Evolutionary conservation across 805 yeast species (phyloP).

Genomic region (Spathaspora gorwiae): DNA sequence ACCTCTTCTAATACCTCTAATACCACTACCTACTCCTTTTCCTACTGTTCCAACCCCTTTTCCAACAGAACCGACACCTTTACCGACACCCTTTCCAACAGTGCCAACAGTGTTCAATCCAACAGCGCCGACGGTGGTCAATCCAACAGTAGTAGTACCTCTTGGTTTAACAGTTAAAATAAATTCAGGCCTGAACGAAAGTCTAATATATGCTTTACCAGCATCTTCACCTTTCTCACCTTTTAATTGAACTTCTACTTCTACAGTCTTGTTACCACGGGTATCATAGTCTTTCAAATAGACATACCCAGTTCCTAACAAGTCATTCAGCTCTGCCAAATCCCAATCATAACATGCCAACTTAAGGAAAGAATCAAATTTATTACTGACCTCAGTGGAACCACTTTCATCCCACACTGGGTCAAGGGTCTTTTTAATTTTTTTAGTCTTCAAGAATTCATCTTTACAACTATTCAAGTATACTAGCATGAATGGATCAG

Average conservation of each 20-base stretch:
- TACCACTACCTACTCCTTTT: slow-evolving; percentile 16
- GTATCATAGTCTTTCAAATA: slow-evolving; percentile 43
- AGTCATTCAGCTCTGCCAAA: slow-evolving; percentile 83
- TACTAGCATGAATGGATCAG: slow-evolving; percentile 84
- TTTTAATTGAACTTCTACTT: slow-evolving; percentile 48
- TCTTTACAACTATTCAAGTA: slow-evolving; percentile 60
- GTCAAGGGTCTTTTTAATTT: slow-evolving; percentile 77
- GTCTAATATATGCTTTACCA: slow-evolving; percentile 59
- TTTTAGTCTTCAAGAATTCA: slow-evolving; percentile 66
- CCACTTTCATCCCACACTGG: slow-evolving; percentile 86
- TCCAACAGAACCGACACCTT: slow-evolving; percentile 39
- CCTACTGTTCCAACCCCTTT: slow-evolving; percentile 33
- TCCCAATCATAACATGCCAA: slow-evolving; percentile 85
- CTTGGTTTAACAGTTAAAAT: slow-evolving; percentile 43
- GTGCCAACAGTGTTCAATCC: too few species aligned
- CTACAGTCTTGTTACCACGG: slow-evolving; percentile 45
- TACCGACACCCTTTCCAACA: slow-evolving; percentile 40
- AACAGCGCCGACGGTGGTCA: slow-evolving; percentile 43
- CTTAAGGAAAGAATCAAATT: slow-evolving; percentile 54
- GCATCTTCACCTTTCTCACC: slow-evolving; percentile 50
- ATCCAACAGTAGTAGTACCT: slow-evolving; percentile 6
- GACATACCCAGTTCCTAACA: slow-evolving; percentile 61
- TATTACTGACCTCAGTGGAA: slow-evolving; percentile 51
- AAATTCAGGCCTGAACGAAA: slow-evolving; percentile 68
- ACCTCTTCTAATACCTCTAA: neutral